A percentile compares a stretch with the other conserved stretches of the same genome.
phyloP scores from a whole-genome alignment of 1,284 basidiomycete genomes.

The Melampsora larici-populina region DNA sequence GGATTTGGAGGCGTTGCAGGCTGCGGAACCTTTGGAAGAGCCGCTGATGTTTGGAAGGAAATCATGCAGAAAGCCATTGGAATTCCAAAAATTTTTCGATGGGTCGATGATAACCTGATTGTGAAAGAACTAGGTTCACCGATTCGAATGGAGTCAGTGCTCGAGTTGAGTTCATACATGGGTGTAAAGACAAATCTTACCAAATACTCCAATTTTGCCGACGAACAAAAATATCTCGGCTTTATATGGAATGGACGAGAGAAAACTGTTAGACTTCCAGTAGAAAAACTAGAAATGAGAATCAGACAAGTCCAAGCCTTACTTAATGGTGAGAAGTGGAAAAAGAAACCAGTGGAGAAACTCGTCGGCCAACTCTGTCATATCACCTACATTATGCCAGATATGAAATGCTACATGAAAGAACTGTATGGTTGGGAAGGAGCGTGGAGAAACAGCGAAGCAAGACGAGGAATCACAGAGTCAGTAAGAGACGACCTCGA shows the following conservation, averaged over 20 bases:
- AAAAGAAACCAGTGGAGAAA: no score
- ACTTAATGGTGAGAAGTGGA: no score
- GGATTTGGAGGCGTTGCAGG: not conserved
- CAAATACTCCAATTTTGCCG: not conserved
- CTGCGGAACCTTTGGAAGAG: slow-evolving; percentile 13
- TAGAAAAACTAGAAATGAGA: not conserved
- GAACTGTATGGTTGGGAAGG: no score
- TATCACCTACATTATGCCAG: no score
- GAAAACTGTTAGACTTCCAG: slow-evolving; percentile 1
- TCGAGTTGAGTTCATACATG: not conserved
- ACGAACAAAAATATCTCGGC: not conserved
- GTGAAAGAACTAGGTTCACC: not conserved
- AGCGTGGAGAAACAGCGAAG: no score
- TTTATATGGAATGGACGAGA: not conserved
- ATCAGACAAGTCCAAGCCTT: slow-evolving; percentile 10
- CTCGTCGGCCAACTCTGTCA: no score
- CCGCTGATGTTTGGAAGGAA: not conserved
- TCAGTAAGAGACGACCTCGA: no score
- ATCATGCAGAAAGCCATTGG: not conserved
- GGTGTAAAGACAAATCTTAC: not conserved
- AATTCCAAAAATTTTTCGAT: not conserved
- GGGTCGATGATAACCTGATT: no score
- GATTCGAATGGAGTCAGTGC: not conserved
- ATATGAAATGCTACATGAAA: no score
- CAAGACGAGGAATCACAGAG: no score